phyloP scores from a whole-genome alignment of 257 asterid genomes.

The Leonotis leonurus region DNA sequence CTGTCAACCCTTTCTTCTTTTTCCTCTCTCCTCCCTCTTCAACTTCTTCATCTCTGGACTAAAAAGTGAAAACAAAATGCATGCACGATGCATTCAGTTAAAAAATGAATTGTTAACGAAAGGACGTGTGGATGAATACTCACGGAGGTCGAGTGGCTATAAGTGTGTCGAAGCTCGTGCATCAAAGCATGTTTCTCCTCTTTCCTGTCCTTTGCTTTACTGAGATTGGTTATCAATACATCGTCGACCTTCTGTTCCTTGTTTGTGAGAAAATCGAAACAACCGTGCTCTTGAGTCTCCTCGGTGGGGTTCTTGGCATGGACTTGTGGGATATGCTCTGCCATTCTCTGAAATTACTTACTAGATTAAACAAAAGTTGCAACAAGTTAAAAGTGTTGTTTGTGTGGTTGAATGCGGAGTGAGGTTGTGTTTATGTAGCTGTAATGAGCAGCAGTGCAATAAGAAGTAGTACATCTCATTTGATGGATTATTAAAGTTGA shows the following conservation, averaged over 20 bases:
- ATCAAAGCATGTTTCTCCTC: constrained; percentile 25
- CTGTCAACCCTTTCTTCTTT: constrained; percentile 35
- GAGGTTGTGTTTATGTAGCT: constrained; percentile 12
- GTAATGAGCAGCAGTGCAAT: background rate
- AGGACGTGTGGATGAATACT: background rate
- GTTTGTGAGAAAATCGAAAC: constrained; percentile 26
- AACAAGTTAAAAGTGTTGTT: background rate
- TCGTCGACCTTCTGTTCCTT: constrained; percentile 26
- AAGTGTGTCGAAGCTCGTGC: constrained; percentile 32
- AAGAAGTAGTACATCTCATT: no score
- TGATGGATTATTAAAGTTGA: background rate
- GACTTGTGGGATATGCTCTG: constrained; percentile 20
- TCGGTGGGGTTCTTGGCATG: constrained; percentile 8
- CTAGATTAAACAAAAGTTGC: background rate
- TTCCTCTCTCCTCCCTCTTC: constrained; percentile 34
- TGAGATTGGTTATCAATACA: constrained; percentile 14
- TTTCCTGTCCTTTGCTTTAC: background rate
- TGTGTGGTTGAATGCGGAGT: constrained; percentile 4
- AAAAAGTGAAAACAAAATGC: constrained; percentile 9
- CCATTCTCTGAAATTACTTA: constrained; percentile 16
- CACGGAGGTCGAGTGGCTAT: constrained; percentile 28
- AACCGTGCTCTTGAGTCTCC: constrained; percentile 18
- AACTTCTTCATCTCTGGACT: constrained; percentile 46
- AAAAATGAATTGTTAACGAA: background rate
- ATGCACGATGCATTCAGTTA: background rate